These are phyloP conservation scores for Aspergillus ostianus DNA, from an alignment of 495 filamentous ascomycete genomes.

Conservation along the genomic window DNA sequence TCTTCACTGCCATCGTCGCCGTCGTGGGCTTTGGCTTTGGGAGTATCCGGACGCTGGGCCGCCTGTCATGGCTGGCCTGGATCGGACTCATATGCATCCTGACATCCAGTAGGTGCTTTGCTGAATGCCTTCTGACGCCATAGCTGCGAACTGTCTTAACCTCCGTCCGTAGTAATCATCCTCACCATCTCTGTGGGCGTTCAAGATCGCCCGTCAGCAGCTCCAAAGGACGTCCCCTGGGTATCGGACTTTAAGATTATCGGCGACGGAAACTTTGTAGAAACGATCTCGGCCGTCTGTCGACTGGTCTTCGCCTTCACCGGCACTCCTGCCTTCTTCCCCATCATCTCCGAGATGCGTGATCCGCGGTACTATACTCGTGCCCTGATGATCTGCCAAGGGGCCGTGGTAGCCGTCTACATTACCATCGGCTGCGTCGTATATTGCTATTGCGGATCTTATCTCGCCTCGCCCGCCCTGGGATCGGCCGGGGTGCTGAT, in stretches of 20 bases:
- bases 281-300: constrained; percentile 52
- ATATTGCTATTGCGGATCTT: constrained; percentile 62
- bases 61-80: constrained; percentile 24
- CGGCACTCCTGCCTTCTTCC: constrained; percentile 61
- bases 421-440: constrained; percentile 60
- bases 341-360: constrained; percentile 67
- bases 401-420: constrained; percentile 54
- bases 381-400: constrained; percentile 40
- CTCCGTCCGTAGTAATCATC: constrained; percentile 50
- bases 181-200: constrained; percentile 61
- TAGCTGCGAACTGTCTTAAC: background rate
- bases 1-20: constrained; percentile 22
- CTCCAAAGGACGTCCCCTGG: constrained; percentile 5
- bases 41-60: constrained; percentile 18
- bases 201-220: constrained; percentile 23
- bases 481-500: constrained; percentile 54
- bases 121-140: background rate
- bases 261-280: constrained; percentile 18
- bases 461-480: constrained; percentile 62
- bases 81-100: constrained; percentile 19
- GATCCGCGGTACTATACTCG: constrained; percentile 56
- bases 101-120: constrained; percentile 24
- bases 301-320: constrained; percentile 62
- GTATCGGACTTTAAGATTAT: constrained; percentile 10
- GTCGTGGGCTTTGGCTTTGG: constrained; percentile 14